Percentiles rank a stretch among this genome's conserved stretches.
These are phyloP conservation scores for Catharanthus roseus DNA, from an alignment of 257 asterid genomes.

Conservation along the genomic window DNA sequence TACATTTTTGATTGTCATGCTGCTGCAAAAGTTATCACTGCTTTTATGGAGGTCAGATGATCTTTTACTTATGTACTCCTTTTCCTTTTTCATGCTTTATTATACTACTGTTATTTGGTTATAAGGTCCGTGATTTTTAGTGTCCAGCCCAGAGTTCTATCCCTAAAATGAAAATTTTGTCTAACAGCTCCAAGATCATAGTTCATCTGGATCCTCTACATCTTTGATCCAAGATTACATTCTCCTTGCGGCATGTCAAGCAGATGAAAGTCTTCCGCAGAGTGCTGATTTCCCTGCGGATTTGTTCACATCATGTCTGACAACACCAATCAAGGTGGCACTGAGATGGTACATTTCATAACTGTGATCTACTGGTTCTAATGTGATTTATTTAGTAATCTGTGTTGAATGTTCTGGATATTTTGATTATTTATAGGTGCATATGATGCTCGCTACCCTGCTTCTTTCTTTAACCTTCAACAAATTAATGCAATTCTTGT, in stretches of 20 bases:
- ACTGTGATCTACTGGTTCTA: background rate
- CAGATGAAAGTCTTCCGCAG: conserved; percentile 84
- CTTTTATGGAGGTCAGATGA: conserved; percentile 58
- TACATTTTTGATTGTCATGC: conserved; percentile 98
- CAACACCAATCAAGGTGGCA: conserved; percentile 95
- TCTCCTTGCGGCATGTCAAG: conserved; percentile 88
- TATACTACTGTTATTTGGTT: background rate
- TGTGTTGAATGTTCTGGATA: background rate
- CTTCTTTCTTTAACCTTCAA: too few species aligned
- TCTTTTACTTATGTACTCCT: background rate
- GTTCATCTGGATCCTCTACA: conserved; percentile 36
- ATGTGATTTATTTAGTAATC: conserved; percentile 7
- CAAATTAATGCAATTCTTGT: too few species aligned
- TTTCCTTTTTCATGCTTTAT: background rate
- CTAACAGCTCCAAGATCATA: conserved; percentile 75
- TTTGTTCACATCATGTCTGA: conserved; percentile 91
- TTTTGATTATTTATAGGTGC: too few species aligned
- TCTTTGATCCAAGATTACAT: conserved; percentile 41
- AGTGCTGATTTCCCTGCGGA: conserved; percentile 97
- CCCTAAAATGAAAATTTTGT: background rate
- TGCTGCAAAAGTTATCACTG: conserved; percentile 81
- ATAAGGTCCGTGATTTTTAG: background rate
- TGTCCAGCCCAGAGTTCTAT: background rate
- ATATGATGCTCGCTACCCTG: background rate
- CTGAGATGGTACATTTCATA: conserved; percentile 59